Base-by-base conservation (phyloP, 805 yeast genomes). In the Candida pseudoglaebosa region DNA sequence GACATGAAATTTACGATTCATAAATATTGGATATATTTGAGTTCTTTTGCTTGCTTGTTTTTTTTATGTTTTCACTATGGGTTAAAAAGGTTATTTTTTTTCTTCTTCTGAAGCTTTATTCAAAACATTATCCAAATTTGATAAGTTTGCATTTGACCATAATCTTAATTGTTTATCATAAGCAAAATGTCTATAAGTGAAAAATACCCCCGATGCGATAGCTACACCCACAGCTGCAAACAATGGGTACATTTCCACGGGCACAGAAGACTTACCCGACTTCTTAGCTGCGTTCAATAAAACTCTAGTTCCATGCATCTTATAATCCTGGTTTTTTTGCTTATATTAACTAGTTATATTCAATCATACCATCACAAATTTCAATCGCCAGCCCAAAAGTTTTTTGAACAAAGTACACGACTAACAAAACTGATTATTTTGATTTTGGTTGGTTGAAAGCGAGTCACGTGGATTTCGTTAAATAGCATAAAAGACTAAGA, bases 171-270 rank as follows among this genome's bases (percentile, higher is more conserved):
- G 65, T 47, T 52, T 47, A 56, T 68, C 73, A 54, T 66, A 55
- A 41, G 70, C 67, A 54, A 68, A 68, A 50, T 68, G 74, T 61
- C 73, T 67, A 63, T 68, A 68, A 44, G 74, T 68, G 64, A 68
- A 68, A 56, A 49, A 65, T 41, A 45, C 38, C 39, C 65, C 69
- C 5, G 73, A 67, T 24, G 40, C 47, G 43, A 60, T 39, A 19
- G 74, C 74, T 21, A 65, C 70, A 37, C 61, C 71, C 26, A 62
- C 59, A 39, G 71, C 71, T 43, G 68, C 71, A 43, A 68, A 68
- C 54, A 68, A 67, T 46, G 74, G 74, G 57, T 60, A 63, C 74
- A 68, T 61, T 53, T 68, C 74, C 28, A 67, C 62, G 19, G 74
- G 74, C 16, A 48, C 24, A 42, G 45, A 44, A n/a, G 42, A 24